Evolutionary conservation across 805 yeast species (phyloP), one percentile per base, ranked within the genome.

Genomic region (Schwanniomyces polymorphus): DNA sequence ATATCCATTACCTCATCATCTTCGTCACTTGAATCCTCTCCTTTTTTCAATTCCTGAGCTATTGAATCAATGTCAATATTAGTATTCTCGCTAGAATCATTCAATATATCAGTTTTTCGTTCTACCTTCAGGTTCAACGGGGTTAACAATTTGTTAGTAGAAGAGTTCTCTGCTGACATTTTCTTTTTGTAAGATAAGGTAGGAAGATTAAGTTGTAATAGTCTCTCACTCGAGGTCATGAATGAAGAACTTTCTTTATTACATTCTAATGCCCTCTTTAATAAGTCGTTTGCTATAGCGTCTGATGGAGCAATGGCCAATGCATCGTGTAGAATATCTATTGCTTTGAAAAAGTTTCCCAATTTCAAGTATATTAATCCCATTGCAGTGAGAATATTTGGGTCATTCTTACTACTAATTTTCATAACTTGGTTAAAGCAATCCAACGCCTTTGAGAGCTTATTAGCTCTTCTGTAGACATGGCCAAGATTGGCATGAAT

Each of bases 401-500:
- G 65, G 38, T 88, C 77, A 63, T 90, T 94, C 46, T 79, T 80
- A 37, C 83, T 83, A 27, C 89, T 78, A 12, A 85, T 72, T 52
- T 81, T 83, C 28, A 88, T 64, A 2, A 94, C 96, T 54, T 84
- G 84, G 49, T 82, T 82, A 63, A 94, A 92, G 59, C 87, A 86
- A 40, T 74, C 78, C 37, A 91, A 72, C 0, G 97, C 86, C 59
- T 83, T 81, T 41, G 81, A 81, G 47, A 75, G 80, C 43, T 78
- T 74, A 42, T 81, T 82, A 43, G 82, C 64, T 45, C 87, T 75
- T 51, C 97, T 72, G 63, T 86, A 90, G 4, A 91, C 95, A 63
- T 91, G 97, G 0, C 96, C 97, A 49, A 91, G 71, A 64, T 91
- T 91, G 21, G 89, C 79, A 63, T 88, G 89, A 25, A 94, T 87